phyloP scores from a whole-genome alignment of 192 early-diverging fungal species.

The Lobosporangium transversale region DNA sequence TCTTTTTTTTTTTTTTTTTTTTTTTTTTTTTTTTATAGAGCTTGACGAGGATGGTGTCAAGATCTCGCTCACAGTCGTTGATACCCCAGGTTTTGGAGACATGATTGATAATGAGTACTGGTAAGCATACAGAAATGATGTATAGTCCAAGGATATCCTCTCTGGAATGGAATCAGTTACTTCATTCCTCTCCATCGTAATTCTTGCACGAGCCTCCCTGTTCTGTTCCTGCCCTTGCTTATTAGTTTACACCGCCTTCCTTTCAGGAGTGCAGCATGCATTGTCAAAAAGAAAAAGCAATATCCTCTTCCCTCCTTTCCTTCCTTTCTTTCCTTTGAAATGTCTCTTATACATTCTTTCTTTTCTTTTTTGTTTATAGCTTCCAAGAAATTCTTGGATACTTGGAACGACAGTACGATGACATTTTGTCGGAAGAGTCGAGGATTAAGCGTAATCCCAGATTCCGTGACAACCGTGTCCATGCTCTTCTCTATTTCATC shows the following conservation, averaged over 20 bases:
- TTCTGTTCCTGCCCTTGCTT: constrained; percentile 1
- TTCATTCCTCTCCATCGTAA: too few species aligned
- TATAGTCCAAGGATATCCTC: neutral
- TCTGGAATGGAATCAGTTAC: neutral
- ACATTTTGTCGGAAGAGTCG: constrained; percentile 90
- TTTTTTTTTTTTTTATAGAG: constrained; percentile 55
- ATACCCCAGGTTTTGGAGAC: constrained; percentile 99
- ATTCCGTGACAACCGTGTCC: constrained; percentile 94
- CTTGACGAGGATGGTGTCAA: constrained; percentile 98
- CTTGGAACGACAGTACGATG: constrained; percentile 94
- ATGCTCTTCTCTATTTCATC: constrained; percentile 98
- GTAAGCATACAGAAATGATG: constrained; percentile 54
- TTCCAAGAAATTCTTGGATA: constrained; percentile 94
- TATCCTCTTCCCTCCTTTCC: constrained; percentile 12
- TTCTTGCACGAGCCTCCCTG: too few species aligned
- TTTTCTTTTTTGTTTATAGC: too few species aligned
- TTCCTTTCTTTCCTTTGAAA: neutral
- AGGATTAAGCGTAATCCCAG: constrained; percentile 85
- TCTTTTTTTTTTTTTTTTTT: neutral
- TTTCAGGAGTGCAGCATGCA: constrained; percentile 1
- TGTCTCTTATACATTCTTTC: too few species aligned
- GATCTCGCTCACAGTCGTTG: constrained; percentile 96
- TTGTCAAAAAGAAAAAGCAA: neutral
- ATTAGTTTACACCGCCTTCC: neutral
- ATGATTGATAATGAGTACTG: constrained; percentile 94